A percentile compares a stretch with the other conserved stretches of the same genome.
These are phyloP conservation scores for Vanrija sp. DNA, from an alignment of 1,284 basidiomycete genomes.

Conservation along the genomic window DNA sequence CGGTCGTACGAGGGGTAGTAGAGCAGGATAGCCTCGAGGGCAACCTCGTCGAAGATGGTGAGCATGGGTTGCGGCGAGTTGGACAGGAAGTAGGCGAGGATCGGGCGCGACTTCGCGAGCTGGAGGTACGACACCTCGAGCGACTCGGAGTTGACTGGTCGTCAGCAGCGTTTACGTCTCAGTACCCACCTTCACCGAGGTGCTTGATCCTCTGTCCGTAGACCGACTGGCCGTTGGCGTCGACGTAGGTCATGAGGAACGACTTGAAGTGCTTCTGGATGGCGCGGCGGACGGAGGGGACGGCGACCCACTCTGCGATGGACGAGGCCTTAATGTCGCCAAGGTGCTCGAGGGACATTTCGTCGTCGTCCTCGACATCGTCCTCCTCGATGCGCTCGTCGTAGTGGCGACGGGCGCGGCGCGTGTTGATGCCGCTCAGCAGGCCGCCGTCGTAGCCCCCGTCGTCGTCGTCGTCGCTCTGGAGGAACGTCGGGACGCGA, in stretches of 20 bases:
- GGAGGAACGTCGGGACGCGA: slow-evolving; percentile 77
- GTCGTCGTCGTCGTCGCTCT: slow-evolving; percentile 65
- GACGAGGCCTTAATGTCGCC: slow-evolving; percentile 97
- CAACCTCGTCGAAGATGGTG: slow-evolving; percentile 91
- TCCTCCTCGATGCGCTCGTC: slow-evolving; percentile 81
- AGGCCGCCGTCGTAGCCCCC: slow-evolving; percentile 56
- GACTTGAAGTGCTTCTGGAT: slow-evolving; percentile 90
- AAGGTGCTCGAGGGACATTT: slow-evolving; percentile 90
- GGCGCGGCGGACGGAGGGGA: slow-evolving; percentile 81
- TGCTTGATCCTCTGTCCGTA: slow-evolving; percentile 91
- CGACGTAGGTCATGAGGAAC: slow-evolving; percentile 93
- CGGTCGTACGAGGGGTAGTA: slow-evolving; percentile 96
- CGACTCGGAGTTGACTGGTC: slow-evolving; percentile 96
- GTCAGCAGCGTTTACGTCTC: no score
- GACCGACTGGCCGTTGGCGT: slow-evolving; percentile 84
- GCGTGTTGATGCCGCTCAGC: slow-evolving; percentile 63
- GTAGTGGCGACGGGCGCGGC: slow-evolving; percentile 74
- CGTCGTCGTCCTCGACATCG: slow-evolving; percentile 78
- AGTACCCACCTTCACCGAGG: slow-evolving; percentile 96
- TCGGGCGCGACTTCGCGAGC: slow-evolving; percentile 82
- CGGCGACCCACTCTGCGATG: slow-evolving; percentile 94
- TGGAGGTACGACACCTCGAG: slow-evolving; percentile 95
- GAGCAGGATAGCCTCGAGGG: slow-evolving; percentile 85
- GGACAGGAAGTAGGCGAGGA: slow-evolving; percentile 93
- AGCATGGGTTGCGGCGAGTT: slow-evolving; percentile 93